Conservation (phyloP, 176 grass and related monocot species). For the Triticum urartu region DNA sequence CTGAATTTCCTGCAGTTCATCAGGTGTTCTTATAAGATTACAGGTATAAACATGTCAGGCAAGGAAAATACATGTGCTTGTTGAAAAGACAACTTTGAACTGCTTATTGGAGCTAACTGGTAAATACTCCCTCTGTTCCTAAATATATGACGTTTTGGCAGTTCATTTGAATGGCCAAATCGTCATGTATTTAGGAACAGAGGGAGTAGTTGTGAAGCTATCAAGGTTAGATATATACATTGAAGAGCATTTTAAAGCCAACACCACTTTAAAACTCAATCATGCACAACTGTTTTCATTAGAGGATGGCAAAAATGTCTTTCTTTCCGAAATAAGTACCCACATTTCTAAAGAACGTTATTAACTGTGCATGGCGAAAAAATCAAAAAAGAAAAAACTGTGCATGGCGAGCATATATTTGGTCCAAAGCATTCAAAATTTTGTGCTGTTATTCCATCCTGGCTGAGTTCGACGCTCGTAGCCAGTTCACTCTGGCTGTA, state of each 20-base stretch:
- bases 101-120: neutral
- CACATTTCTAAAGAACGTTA: neutral
- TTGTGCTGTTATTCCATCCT: neutral
- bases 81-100: neutral
- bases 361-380: neutral
- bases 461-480: neutral
- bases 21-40: constrained; percentile 20
- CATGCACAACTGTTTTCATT: neutral
- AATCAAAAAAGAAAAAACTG: too few relatives aligned
- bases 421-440: neutral
- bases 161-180: too few relatives aligned
- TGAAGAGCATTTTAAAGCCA: neutral
- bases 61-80: neutral
- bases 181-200: too few relatives aligned
- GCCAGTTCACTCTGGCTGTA: neutral
- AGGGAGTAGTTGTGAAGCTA: neutral
- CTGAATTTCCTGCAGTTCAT: constrained; percentile 82
- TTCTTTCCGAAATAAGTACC: neutral
- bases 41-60: neutral
- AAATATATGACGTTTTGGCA: too few relatives aligned
- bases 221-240: neutral
- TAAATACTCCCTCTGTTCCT: neutral
- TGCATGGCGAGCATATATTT: neutral
- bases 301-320: neutral
- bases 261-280: neutral